Percentiles rank a stretch among this genome's conserved stretches.
These are phyloP conservation scores for Clarkia xantiana DNA, from an alignment of 345 rosid genomes.

Conservation along the genomic window DNA sequence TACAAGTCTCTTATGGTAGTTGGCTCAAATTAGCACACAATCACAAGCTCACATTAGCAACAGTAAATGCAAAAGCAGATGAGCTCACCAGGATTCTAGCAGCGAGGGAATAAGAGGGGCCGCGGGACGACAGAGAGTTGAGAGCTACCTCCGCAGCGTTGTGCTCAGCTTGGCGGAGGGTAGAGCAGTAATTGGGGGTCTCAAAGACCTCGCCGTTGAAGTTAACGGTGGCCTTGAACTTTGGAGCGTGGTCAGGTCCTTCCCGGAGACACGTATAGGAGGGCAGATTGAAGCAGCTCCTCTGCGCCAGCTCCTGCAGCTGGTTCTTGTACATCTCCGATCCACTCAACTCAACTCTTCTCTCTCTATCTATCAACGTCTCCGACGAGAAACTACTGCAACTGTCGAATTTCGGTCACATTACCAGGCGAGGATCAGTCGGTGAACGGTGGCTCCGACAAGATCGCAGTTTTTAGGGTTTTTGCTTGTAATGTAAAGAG, in stretches of 20 bases:
- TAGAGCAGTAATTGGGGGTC: constrained; percentile 85
- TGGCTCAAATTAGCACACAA: background rate
- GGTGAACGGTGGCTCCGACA: constrained; percentile 2
- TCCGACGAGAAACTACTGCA: background rate
- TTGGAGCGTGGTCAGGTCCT: constrained; percentile 99
- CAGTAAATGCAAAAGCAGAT: background rate
- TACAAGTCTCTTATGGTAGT: no score
- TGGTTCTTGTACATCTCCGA: constrained; percentile 94
- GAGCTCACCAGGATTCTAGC: constrained; percentile 78
- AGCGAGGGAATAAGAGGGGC: constrained; percentile 95
- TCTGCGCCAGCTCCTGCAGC: constrained; percentile 99
- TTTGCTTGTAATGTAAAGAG: background rate
- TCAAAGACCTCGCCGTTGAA: constrained; percentile 97
- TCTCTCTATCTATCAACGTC: background rate
- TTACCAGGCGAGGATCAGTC: background rate
- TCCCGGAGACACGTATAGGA: constrained; percentile 86
- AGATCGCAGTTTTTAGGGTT: constrained; percentile 8
- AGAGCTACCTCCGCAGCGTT: constrained; percentile 99
- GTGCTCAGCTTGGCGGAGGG: constrained; percentile 99
- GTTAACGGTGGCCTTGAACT: constrained; percentile 92
- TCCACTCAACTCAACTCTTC: background rate
- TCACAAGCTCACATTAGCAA: background rate
- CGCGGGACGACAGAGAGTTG: constrained; percentile 76
- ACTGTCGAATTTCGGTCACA: background rate
- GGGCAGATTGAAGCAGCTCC: constrained; percentile 97